Percentiles rank a stretch among this genome's conserved stretches.
These are phyloP conservation scores for Diaporthe sp. DNA, from an alignment of 2,329 filamentous ascomycete genomes.

Conservation along the genomic window DNA sequence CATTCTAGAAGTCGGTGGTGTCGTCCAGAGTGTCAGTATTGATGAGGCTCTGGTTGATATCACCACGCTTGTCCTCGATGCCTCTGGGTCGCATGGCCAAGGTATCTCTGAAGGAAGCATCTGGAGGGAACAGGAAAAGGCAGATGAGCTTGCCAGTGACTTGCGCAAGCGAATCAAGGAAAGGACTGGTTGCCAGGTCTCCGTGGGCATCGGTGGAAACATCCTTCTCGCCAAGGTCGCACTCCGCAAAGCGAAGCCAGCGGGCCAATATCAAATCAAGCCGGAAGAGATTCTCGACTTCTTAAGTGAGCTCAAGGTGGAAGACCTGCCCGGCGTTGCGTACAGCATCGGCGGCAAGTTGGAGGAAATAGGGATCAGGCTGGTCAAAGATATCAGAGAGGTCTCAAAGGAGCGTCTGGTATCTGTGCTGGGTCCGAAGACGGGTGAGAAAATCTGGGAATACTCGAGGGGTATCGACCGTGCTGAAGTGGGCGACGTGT, in stretches of 20 bases:
- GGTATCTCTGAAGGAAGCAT: slow-evolving; percentile 77
- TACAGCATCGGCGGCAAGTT: slow-evolving; percentile 89
- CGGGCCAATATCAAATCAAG: slow-evolving; percentile 90
- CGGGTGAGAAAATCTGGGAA: slow-evolving; percentile 89
- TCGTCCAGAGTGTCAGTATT: slow-evolving; percentile 96
- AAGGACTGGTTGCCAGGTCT: slow-evolving; percentile 88
- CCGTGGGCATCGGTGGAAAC: slow-evolving; percentile 91
- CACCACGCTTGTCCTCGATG: slow-evolving; percentile 76
- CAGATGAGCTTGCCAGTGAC: slow-evolving; percentile 76
- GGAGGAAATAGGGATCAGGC: slow-evolving; percentile 85
- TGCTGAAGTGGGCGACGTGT: slow-evolving; percentile 87
- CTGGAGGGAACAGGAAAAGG: slow-evolving; percentile 83
- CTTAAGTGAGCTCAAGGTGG: slow-evolving; percentile 82
- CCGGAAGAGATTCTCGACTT: slow-evolving; percentile 84
- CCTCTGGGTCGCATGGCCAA: slow-evolving; percentile 75
- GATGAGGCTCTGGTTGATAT: slow-evolving; percentile 94
- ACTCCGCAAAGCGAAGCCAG: slow-evolving; percentile 91
- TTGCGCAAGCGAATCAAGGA: slow-evolving; percentile 80
- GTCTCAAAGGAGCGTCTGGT: slow-evolving; percentile 82
- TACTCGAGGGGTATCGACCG: slow-evolving; percentile 91
- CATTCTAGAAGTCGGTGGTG: slow-evolving; percentile 82
- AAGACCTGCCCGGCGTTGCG: slow-evolving; percentile 91
- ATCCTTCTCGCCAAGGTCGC: slow-evolving; percentile 94
- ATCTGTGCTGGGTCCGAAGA: slow-evolving; percentile 87
- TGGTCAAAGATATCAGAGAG: slow-evolving; percentile 86